A percentile compares a stretch with the other conserved stretches of the same genome.
These are phyloP conservation scores for Plasmopara viticola DNA, from an alignment of 352 stramenopile species.

Conservation along the genomic window DNA sequence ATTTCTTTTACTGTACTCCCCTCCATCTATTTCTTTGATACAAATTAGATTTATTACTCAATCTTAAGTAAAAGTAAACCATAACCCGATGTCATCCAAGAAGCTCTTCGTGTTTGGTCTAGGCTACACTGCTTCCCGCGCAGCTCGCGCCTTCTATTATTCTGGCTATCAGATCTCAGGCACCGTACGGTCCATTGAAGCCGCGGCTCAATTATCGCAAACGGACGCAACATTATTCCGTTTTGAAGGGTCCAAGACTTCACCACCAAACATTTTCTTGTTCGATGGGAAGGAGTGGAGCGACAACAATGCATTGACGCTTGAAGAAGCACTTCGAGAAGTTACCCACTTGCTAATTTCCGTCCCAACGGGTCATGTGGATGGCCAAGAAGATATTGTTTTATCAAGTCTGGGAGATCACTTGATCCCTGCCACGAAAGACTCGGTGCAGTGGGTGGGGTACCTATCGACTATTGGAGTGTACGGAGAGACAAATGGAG, in stretches of 20 bases:
- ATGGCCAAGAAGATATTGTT: conserved; percentile 66
- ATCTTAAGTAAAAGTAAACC: too few relatives aligned
- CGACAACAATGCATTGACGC: conserved; percentile 22
- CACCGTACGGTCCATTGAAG: conserved; percentile 58
- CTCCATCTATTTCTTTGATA: too few relatives aligned
- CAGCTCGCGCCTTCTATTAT: conserved; percentile 56
- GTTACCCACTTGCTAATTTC: conserved; percentile 78
- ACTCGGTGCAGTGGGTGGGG: conserved; percentile 74
- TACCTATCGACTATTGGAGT: conserved; percentile 92
- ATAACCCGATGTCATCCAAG: conserved; percentile 4
- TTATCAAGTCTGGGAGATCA: conserved; percentile 38
- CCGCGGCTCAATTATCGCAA: conserved; percentile 31
- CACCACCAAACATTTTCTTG: conserved; percentile 60
- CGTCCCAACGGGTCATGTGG: conserved; percentile 38
- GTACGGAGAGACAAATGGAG: conserved; percentile 87
- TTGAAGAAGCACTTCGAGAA: conserved; percentile 43
- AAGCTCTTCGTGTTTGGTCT: conserved; percentile 88
- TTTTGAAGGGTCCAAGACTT: conserved; percentile 7
- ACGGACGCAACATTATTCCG: conserved; percentile 40
- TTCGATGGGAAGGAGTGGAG: conserved; percentile 69
- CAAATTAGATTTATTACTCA: too few relatives aligned
- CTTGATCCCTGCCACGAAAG: conserved; percentile 33
- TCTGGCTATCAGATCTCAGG: conserved; percentile 64
- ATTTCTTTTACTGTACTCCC: too few relatives aligned
- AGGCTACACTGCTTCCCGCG: conserved; percentile 73